Evolutionary conservation across 129 eudicot species (phyloP).

Genomic region (Tanacetum coccineum): DNA sequence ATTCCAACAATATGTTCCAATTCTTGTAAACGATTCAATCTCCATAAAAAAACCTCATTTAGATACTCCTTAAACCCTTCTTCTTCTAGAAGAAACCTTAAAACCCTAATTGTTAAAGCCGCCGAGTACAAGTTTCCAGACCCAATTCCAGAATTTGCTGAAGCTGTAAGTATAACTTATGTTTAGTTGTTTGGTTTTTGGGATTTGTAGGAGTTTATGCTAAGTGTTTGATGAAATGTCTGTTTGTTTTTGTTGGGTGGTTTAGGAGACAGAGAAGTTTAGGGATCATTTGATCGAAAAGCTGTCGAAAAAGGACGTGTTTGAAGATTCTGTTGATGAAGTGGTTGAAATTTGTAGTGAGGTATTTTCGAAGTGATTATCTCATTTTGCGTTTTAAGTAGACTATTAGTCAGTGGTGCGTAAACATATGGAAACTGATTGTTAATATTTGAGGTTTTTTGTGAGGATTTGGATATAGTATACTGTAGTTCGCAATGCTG

Average conservation of each 20-base stretch:
- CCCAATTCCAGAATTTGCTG: conserved; percentile 97
- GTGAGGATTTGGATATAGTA: too few relatives aligned
- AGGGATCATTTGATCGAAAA: conserved; percentile 44
- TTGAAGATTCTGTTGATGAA: conserved; percentile 62
- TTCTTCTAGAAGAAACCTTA: conserved; percentile 38
- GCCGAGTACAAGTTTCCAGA: conserved; percentile 93
- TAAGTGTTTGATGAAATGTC: conserved; percentile 23
- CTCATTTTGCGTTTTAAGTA: too few relatives aligned
- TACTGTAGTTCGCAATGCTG: too few relatives aligned
- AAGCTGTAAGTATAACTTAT: conserved; percentile 68
- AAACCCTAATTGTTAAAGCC: conserved; percentile 57
- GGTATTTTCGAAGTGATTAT: conserved; percentile 30
- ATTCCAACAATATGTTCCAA: conserved; percentile 16
- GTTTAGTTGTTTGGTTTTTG: too few relatives aligned
- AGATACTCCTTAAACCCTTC: conserved; percentile 27
- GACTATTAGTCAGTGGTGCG: too few relatives aligned
- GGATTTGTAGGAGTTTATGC: conserved; percentile 6
- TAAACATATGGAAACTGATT: too few relatives aligned
- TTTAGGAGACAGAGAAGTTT: conserved; percentile 74
- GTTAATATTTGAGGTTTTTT: too few relatives aligned
- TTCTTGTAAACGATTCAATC: conserved; percentile 1
- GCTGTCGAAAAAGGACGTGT: conserved; percentile 63
- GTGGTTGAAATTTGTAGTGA: conserved; percentile 66
- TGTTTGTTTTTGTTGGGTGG: neutral
- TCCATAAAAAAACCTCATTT: conserved; percentile 15